Evolutionary conservation across 2,329 filamentous ascomycete genomes (phyloP).

Genomic region (Bertia moriformis): DNA sequence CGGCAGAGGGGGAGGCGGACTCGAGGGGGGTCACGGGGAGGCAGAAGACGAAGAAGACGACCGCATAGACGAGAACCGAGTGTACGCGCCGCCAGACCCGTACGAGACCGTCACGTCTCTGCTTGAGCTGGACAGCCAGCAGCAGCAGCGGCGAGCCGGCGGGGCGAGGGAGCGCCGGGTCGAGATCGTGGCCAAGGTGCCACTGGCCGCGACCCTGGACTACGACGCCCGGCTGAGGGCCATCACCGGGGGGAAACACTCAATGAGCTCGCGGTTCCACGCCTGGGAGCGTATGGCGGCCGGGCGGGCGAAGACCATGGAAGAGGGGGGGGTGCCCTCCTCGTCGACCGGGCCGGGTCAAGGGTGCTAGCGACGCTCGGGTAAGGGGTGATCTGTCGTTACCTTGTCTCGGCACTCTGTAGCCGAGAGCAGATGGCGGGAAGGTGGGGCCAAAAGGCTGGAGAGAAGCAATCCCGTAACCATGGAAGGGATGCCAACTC

Average conservation of each 20-base stretch:
- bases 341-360: too few relatives aligned
- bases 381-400: too few relatives aligned
- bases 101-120: slow-evolving; percentile 52
- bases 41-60: slow-evolving; percentile 4
- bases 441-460: too few relatives aligned
- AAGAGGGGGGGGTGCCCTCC: too few relatives aligned
- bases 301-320: slow-evolving; percentile 37
- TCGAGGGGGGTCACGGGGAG: slow-evolving; percentile 7
- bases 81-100: slow-evolving; percentile 81
- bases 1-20: slow-evolving; percentile 10
- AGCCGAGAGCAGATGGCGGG: too few relatives aligned
- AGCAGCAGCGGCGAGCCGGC: not conserved
- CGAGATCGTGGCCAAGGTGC: slow-evolving; percentile 72
- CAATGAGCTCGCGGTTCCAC: slow-evolving; percentile 42
- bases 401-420: too few relatives aligned
- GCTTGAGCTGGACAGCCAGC: slow-evolving; percentile 29
- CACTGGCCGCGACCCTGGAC: slow-evolving; percentile 90
- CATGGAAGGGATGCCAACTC: too few relatives aligned
- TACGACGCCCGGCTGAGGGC: slow-evolving; percentile 81
- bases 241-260: slow-evolving; percentile 68
- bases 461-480: too few relatives aligned
- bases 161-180: slow-evolving; percentile 8
- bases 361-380: too few relatives aligned
- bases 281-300: slow-evolving; percentile 40
- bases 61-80: slow-evolving; percentile 41